Conservation (phyloP, 805 yeast genomes). For the Peterozyma toletana region DNA sequence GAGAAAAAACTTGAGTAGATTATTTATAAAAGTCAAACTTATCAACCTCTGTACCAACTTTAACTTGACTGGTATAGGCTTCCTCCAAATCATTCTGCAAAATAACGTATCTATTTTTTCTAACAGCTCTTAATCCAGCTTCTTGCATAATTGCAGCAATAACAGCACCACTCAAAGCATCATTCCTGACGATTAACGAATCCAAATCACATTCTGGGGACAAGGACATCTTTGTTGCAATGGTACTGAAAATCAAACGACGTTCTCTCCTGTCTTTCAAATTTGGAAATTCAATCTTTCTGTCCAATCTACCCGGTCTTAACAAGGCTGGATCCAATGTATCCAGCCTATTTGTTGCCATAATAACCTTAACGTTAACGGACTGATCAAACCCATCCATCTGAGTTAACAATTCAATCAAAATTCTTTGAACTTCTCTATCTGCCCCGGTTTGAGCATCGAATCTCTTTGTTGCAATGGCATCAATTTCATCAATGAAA, state of each 20-base stretch:
- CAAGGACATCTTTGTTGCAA: slow-evolving; percentile 94
- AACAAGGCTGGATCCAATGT: slow-evolving; percentile 96
- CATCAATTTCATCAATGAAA: slow-evolving; percentile 97
- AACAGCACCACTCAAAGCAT: slow-evolving; percentile 93
- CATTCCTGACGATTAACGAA: slow-evolving; percentile 89
- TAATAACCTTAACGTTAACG: slow-evolving; percentile 91
- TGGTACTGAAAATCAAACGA: slow-evolving; percentile 89
- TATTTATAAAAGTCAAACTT: slow-evolving; percentile 96
- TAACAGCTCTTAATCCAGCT: slow-evolving; percentile 97
- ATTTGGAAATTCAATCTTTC: slow-evolving; percentile 96
- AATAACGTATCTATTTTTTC: slow-evolving; percentile 96
- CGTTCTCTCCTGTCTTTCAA: slow-evolving; percentile 97
- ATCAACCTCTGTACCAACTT: slow-evolving; percentile 91
- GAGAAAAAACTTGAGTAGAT: not conserved
- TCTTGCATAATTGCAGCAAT: slow-evolving; percentile 99
- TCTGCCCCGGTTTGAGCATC: slow-evolving; percentile 99
- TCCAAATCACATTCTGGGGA: slow-evolving; percentile 98
- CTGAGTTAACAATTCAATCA: slow-evolving; percentile 94
- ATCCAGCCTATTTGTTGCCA: slow-evolving; percentile 99
- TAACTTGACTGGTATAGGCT: slow-evolving; percentile 95
- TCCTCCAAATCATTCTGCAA: slow-evolving; percentile 95
- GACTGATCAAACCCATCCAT: slow-evolving; percentile 99
- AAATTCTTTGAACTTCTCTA: slow-evolving; percentile 96
- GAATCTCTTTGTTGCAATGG: slow-evolving; percentile 97
- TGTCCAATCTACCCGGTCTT: slow-evolving; percentile 97